Conservation (phyloP, 192 early-diverging fungal genomes). For the Neocallimastix lanati region DNA sequence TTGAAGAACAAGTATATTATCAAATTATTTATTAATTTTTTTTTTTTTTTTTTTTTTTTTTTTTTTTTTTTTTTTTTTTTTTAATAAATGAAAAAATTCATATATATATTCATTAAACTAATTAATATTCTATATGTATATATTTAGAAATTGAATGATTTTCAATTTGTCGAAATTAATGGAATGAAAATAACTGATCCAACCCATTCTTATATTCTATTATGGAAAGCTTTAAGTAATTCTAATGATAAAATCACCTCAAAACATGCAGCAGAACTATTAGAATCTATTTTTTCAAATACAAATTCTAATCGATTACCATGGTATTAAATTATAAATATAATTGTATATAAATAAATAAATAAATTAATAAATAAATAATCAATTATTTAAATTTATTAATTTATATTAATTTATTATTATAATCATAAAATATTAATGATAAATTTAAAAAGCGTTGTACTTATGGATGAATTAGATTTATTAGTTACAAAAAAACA, state of each 20-base stretch:
- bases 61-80: background rate
- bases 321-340: slow-evolving; percentile 13
- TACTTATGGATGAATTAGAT: slow-evolving; percentile 95
- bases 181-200: slow-evolving; percentile 94
- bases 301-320: slow-evolving; percentile 18
- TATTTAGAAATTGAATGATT: slow-evolving; percentile 36
- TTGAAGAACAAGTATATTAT: slow-evolving; percentile 26
- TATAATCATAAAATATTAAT: too few relatives aligned
- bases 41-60: slow-evolving; percentile 1
- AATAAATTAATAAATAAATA: slow-evolving; percentile 4
- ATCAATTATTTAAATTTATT: background rate
- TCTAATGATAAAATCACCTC: slow-evolving; percentile 32
- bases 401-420: background rate
- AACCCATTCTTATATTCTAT: slow-evolving; percentile 56
- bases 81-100: too few relatives aligned
- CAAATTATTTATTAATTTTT: background rate
- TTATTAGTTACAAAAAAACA: slow-evolving; percentile 80
- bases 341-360: slow-evolving; percentile 2
- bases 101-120: too few relatives aligned
- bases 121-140: too few relatives aligned
- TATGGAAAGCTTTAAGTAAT: slow-evolving; percentile 58
- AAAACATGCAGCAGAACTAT: slow-evolving; percentile 54
- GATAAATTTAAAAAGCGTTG: slow-evolving; percentile 53
- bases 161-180: slow-evolving; percentile 89
- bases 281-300: slow-evolving; percentile 19